Conservation (phyloP, 192 early-diverging fungal species). For the Kickxella alabastrina region DNA sequence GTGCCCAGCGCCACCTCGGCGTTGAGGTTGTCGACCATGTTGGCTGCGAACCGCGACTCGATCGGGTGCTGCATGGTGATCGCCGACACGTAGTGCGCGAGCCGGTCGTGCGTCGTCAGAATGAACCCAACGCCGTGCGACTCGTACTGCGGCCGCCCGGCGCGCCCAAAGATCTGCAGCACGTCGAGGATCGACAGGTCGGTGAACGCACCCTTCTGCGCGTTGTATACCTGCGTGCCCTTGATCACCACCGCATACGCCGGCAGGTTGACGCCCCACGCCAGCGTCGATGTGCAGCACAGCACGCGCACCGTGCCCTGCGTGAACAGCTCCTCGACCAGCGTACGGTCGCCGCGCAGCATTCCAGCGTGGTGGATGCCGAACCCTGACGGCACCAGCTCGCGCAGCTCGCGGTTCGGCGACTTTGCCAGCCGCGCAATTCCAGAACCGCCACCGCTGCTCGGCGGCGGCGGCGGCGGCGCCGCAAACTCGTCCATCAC, state of each 20-base stretch:
- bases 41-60: conserved; percentile 84
- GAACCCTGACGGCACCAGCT: conserved; percentile 79
- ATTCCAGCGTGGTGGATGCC: conserved; percentile 98
- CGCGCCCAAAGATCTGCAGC: conserved; percentile 99
- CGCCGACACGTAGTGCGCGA: conserved; percentile 87
- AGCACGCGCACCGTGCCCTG: conserved; percentile 78
- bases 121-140: conserved; percentile 91
- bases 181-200: conserved; percentile 98
- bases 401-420: conserved; percentile 79
- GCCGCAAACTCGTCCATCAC: conserved; percentile 33
- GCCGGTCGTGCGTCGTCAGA: conserved; percentile 88
- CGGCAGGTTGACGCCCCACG: conserved; percentile 99
- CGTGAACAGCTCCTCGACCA: conserved; percentile 88
- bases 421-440: conserved; percentile 71
- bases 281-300: conserved; percentile 96
- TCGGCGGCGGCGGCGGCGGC: conserved; percentile 42
- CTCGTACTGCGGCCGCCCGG: conserved; percentile 93
- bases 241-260: conserved; percentile 99
- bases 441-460: conserved; percentile 46
- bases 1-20: conserved; percentile 96
- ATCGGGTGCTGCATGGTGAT: conserved; percentile 98
- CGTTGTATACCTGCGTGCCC: conserved; percentile 93
- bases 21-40: conserved; percentile 92
- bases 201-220: conserved; percentile 88
- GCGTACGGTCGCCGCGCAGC: conserved; percentile 78